Evolutionary conservation across 2,329 filamentous ascomycete species (phyloP), one percentile per base, ranked within the genome.

Genomic region (Pseudogymnoascus sp.): DNA sequence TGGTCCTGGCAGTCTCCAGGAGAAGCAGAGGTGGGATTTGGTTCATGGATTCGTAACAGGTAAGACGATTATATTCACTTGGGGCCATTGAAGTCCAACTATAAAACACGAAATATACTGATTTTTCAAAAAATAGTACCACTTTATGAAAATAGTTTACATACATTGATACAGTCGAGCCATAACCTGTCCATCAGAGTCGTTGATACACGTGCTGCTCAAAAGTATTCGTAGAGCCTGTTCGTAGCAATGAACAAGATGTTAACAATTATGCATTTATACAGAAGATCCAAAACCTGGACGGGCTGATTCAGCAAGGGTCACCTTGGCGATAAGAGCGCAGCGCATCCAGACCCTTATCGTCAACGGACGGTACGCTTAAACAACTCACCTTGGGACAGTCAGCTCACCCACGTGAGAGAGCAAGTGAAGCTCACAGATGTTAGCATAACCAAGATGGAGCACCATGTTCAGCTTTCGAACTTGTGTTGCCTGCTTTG

Each of bases 401-500:
- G 23, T 23, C 23, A 23, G 23, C 23, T 6, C 23, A 6, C 23
- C 23, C 23, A 26, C 14, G n/a, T 16, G 37, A 40, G n/a, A 11
- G 37, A 40, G 37, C 37, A 39, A 39, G 11, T 39, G 37, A 39
- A 39, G 37, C 37, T 39, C 37, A 42, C 39, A 7, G 39, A 16
- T 42, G 39, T 18, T 42, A 14, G 16, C 39, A 42, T 42, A 42
- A 42, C 39, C 16, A 42, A 42, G 16, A 40, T 40, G 59, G 29
- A 31, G 34, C 37, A 40, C 59, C 59, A 61, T 37, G 59, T 61
- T 21, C 29, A 21, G 18, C 59, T 61, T 37, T 34, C 23, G 59
- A 61, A 37, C 14, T 37, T 37, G 59, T 61, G 59, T 61, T 61
- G 59, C 34, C 34, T 40, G 59, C 59, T 61, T 61, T 61, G 59